These are phyloP conservation scores for Ceratobasidium sp. DNA, from an alignment of 1,284 basidiomycete genomes.

Conservation along the genomic window DNA sequence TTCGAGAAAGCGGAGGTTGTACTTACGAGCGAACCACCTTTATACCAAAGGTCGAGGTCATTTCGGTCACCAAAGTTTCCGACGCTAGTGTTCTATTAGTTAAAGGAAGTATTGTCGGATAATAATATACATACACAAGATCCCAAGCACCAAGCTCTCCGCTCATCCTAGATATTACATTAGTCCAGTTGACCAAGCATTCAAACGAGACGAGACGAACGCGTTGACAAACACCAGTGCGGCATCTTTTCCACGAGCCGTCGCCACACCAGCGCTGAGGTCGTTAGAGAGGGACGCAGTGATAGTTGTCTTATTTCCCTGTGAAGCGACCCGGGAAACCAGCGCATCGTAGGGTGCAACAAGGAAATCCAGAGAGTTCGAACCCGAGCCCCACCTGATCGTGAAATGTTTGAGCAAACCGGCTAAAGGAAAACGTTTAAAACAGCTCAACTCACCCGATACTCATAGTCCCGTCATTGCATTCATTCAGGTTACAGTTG, in stretches of 20 bases:
- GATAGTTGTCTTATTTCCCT: slow-evolving; percentile 38
- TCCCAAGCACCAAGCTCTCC: slow-evolving; percentile 46
- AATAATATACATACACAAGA: slow-evolving; percentile 15
- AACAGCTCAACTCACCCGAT: slow-evolving; percentile 42
- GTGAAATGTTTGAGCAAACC: background rate
- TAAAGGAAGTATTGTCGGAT: background rate
- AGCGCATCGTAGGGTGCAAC: slow-evolving; percentile 49
- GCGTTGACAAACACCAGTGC: slow-evolving; percentile 49
- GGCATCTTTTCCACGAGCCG: slow-evolving; percentile 47
- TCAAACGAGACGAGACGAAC: slow-evolving; percentile 14
- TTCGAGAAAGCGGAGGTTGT: background rate
- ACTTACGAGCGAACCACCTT: slow-evolving; percentile 49
- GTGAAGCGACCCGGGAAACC: slow-evolving; percentile 32
- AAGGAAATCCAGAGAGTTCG: slow-evolving; percentile 49
- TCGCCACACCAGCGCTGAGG: slow-evolving; percentile 42
- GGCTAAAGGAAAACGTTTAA: background rate
- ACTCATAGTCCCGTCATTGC: slow-evolving; percentile 48
- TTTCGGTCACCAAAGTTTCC: slow-evolving; percentile 45
- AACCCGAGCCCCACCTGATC: slow-evolving; percentile 50
- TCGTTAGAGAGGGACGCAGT: slow-evolving; percentile 48
- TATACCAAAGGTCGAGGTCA: slow-evolving; percentile 50
- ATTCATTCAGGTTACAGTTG: slow-evolving; percentile 47
- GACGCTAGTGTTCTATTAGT: slow-evolving; percentile 3
- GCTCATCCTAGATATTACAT: slow-evolving; percentile 35
- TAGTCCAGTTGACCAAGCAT: background rate